Evolutionary conservation across 202 grass and related monocot species (phyloP), one percentile per base, ranked within the genome.

Genomic region (Digitaria exilis): DNA sequence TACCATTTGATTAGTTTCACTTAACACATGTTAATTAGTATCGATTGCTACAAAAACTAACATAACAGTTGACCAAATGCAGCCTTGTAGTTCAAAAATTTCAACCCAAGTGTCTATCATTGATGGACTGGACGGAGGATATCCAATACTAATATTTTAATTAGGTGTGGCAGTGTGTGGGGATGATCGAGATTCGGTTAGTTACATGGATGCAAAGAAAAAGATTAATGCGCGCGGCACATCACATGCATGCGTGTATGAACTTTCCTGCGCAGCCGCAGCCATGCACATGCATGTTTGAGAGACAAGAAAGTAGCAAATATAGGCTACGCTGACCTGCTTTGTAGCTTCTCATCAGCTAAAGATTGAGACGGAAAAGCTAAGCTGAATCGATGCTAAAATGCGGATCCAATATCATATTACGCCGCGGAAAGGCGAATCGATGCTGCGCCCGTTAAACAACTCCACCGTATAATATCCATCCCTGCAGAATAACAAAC

Each of bases 351-450:
- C 69, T 31, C n/a, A n/a, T n/a, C n/a, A n/a, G n/a, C 4, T 17
- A 71, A 82, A 87, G 34, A n/a, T n/a, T n/a, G n/a, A n/a, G n/a
- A n/a, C 66, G 13, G 66, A 46, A 46, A 21, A 31, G 7, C 35
- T n/a, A n/a, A 17, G 41, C 13, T 70, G 41, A 46, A 70, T 70
- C 22, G 67, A 70, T 70, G 41, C 66, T 69, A 26, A 26, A 69
- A 66, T 52, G 21, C 37, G 52, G 52, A 30, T 59, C 82, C 63
- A 50, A 79, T 69, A 69, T 62, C 7, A 30, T 71, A 71, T 51
- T 52, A 32, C 55, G 75, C 24, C 24, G 29, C 78, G 15, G 26
- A 82, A 82, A 76, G 25, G 32, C 31, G 71, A 21, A 75, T 56
- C 64, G 60, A 59, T 42, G 71, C 78, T 82, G 39, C 43, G 12